Conservation (phyloP, 371 early-diverging fungal genomes). For the Mucor sp. region DNA sequence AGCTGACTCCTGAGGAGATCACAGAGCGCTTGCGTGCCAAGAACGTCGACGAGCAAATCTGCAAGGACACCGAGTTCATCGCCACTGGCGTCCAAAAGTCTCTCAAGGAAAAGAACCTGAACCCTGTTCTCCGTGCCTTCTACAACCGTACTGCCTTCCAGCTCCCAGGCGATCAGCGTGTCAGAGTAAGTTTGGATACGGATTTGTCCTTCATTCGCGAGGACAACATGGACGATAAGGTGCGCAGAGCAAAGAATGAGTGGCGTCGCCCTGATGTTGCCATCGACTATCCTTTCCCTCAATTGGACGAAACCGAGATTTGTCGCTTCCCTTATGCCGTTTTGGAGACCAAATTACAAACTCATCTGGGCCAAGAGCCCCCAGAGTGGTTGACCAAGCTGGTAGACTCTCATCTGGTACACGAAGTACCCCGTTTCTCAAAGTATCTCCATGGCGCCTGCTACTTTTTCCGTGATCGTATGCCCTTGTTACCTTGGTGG, state of each 20-base stretch:
- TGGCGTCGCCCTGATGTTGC: conserved; percentile 94
- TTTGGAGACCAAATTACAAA: conserved; percentile 96
- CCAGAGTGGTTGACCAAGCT: conserved; percentile 96
- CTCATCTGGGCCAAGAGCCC: conserved; percentile 82
- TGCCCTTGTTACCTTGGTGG: conserved; percentile 96
- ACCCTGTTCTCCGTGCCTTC: conserved; percentile 89
- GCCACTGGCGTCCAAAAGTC: conserved; percentile 75
- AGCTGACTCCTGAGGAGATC: conserved; percentile 85
- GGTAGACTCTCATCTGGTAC: conserved; percentile 85
- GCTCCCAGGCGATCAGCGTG: conserved; percentile 94
- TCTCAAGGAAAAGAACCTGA: conserved; percentile 72
- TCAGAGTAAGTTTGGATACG: conserved; percentile 97
- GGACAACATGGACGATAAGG: conserved; percentile 71
- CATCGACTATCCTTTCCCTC: conserved; percentile 82
- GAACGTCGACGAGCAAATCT: conserved; percentile 58
- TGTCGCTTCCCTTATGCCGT: conserved; percentile 96
- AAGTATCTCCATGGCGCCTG: conserved; percentile 97
- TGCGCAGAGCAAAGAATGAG: conserved; percentile 70
- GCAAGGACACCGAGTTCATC: conserved; percentile 32
- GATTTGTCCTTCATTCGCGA: conserved; percentile 96
- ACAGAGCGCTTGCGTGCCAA: conserved; percentile 81
- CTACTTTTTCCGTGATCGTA: conserved; percentile 80
- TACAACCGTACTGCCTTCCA: conserved; percentile 99
- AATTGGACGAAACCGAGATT: conserved; percentile 75
- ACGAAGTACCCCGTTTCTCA: conserved; percentile 96